phyloP scores from a whole-genome alignment of 169 alveolate species.

The Plasmodium falciparum region DNA sequence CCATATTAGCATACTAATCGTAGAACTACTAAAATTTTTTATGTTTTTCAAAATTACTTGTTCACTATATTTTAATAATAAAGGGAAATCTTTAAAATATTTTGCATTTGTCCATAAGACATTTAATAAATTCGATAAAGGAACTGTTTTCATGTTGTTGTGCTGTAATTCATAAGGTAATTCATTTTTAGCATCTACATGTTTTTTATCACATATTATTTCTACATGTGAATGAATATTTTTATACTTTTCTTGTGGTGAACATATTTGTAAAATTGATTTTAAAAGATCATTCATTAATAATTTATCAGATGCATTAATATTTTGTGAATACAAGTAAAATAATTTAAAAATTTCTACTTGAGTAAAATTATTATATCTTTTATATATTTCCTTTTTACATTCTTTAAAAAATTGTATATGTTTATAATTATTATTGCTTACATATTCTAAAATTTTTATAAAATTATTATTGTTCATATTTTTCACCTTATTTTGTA shows the following conservation, averaged over 20 bases:
- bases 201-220: not conserved
- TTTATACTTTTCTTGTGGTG: not conserved
- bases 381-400: slow-evolving; percentile 49
- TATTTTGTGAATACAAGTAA: slow-evolving; percentile 54
- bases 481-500: slow-evolving; percentile 40
- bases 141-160: not conserved
- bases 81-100: slow-evolving; percentile 59
- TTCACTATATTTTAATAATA: slow-evolving; percentile 58
- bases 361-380: slow-evolving; percentile 36
- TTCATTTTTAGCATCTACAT: too few species aligned
- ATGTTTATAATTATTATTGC: slow-evolving; percentile 71
- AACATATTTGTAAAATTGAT: slow-evolving; percentile 24
- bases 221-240: too few species aligned
- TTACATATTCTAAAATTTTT: slow-evolving; percentile 45
- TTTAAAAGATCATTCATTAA: slow-evolving; percentile 32
- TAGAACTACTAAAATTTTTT: slow-evolving; percentile 32
- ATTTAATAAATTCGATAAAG: slow-evolving; percentile 42
- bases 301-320: slow-evolving; percentile 48
- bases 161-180: not conserved
- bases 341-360: slow-evolving; percentile 52
- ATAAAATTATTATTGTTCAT: slow-evolving; percentile 67
- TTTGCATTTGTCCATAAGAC: slow-evolving; percentile 73
- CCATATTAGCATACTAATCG: slow-evolving; percentile 75
- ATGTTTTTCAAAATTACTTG: slow-evolving; percentile 31
- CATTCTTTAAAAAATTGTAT: slow-evolving; percentile 55